These are phyloP conservation scores for Leccinum subrobustum DNA, from an alignment of 1,284 basidiomycete genomes.

Conservation along the genomic window DNA sequence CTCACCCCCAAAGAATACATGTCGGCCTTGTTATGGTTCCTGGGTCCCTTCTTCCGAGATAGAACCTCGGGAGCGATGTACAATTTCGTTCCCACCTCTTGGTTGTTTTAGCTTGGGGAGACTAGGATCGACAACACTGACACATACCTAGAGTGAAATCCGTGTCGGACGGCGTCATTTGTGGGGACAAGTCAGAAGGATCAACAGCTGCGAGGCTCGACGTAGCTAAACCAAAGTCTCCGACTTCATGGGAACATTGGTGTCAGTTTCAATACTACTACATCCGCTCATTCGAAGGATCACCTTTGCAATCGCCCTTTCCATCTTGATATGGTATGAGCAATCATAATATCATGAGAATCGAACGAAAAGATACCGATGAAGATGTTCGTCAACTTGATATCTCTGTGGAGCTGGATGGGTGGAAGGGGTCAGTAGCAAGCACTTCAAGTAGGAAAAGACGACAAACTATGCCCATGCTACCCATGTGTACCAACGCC, in stretches of 20 bases:
- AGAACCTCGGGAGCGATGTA: conserved; percentile 92
- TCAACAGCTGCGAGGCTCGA: conserved; percentile 78
- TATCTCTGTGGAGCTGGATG: conserved; percentile 80
- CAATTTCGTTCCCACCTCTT: conserved; percentile 88
- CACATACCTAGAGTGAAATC: conserved; percentile 73
- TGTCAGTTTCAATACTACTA: not conserved
- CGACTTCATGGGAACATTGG: conserved; percentile 47
- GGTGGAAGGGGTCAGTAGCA: conserved; percentile 2
- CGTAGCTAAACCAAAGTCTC: conserved; percentile 92
- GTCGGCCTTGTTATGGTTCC: conserved; percentile 85
- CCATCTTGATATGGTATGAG: conserved; percentile 51
- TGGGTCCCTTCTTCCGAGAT: conserved; percentile 58
- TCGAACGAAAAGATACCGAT: conserved; percentile 54
- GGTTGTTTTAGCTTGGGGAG: conserved; percentile 1
- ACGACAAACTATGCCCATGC: conserved; percentile 68
- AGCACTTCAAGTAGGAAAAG: not conserved
- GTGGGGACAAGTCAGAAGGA: conserved; percentile 57
- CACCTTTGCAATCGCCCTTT: conserved; percentile 87
- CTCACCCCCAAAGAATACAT: conserved; percentile 90
- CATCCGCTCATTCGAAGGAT: conserved; percentile 1
- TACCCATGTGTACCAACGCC: conserved; percentile 89
- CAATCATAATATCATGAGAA: not conserved
- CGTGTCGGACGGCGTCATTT: conserved; percentile 44
- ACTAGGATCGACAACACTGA: not conserved
- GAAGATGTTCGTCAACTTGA: conserved; percentile 91